Base-by-base conservation (phyloP, 352 stramenopile species). In the Pythium folliculosum region DNA sequence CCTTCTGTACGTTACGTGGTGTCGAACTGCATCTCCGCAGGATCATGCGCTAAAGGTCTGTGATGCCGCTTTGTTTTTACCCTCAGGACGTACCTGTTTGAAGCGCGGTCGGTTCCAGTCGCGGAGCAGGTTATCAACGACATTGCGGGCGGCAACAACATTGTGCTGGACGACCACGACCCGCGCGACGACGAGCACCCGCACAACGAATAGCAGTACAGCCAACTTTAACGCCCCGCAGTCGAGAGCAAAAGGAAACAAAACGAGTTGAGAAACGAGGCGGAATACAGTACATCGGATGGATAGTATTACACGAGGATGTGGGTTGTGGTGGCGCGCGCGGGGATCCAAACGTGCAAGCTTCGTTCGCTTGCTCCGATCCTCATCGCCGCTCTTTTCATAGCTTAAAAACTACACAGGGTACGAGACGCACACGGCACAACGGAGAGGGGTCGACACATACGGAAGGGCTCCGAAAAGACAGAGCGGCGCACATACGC, bases 1-100 rank as follows among this genome's bases (percentile, higher is more conserved):
- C 14, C 63, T 98, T 58, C 73, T 99, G 75, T 96, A 93, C 69
- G 82, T 77, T n/a, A n/a, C n/a, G n/a, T n/a, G n/a, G n/a, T n/a
- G n/a, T n/a, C n/a, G n/a, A n/a, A n/a, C n/a, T n/a, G n/a, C n/a
- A n/a, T n/a, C n/a, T n/a, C n/a, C n/a, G n/a, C n/a, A n/a, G n/a
- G n/a, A n/a, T n/a, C n/a, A n/a, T n/a, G n/a, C n/a, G n/a, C n/a
- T n/a, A n/a, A n/a, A n/a, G n/a, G n/a, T n/a, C n/a, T n/a, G n/a
- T n/a, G n/a, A n/a, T n/a, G n/a, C n/a, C n/a, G n/a, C n/a, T n/a
- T n/a, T n/a, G n/a, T n/a, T n/a, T n/a, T n/a, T n/a, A n/a, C n/a
- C n/a, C n/a, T n/a, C n/a, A 93, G 84, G 37, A 81, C 76, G 60
- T 93, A 87, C 56, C 52, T 90, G 23, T 80, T 91, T 55, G 82